Evolutionary conservation across 208 protist species (phyloP).

Genomic region (Herpetomonas tarakana): DNA sequence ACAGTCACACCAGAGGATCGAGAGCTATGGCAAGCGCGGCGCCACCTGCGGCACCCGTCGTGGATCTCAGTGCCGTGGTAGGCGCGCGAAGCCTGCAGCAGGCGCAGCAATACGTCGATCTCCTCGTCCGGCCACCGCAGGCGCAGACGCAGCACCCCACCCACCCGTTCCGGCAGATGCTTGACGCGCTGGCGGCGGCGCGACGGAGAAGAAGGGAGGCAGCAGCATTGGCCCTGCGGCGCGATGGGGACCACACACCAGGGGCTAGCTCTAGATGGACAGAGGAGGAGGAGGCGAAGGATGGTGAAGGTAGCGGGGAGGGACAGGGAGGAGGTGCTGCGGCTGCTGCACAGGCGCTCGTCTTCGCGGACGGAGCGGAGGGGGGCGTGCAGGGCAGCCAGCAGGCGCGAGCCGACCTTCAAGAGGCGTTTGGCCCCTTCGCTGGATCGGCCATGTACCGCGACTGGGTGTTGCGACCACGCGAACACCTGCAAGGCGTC

Average conservation of each 20-base stretch:
- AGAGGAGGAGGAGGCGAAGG: no score
- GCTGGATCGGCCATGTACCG: constrained; percentile 43
- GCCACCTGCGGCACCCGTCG: background rate
- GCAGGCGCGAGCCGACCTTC: constrained; percentile 15
- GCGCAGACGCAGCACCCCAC: background rate
- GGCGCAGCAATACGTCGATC: constrained; percentile 31
- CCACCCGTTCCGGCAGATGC: constrained; percentile 18
- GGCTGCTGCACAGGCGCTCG: no score
- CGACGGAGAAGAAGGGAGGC: no score
- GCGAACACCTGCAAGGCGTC: constrained; percentile 20
- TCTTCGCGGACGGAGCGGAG: no score
- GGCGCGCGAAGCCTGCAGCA: no score
- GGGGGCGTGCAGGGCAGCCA: background rate
- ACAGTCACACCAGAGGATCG: no score
- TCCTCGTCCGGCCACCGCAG: constrained; percentile 19
- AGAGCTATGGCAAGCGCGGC: constrained; percentile 5
- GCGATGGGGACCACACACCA: no score
- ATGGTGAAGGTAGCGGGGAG: no score
- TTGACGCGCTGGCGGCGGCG: constrained; percentile 11
- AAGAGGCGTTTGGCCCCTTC: constrained; percentile 24
- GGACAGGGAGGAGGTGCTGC: no score
- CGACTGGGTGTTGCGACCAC: constrained; percentile 37
- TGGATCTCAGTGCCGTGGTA: no score
- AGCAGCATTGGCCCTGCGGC: no score
- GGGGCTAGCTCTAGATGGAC: no score